These are phyloP conservation scores for Phycomyces nitens DNA, from an alignment of 192 early-diverging fungal genomes.

Conservation along the genomic window DNA sequence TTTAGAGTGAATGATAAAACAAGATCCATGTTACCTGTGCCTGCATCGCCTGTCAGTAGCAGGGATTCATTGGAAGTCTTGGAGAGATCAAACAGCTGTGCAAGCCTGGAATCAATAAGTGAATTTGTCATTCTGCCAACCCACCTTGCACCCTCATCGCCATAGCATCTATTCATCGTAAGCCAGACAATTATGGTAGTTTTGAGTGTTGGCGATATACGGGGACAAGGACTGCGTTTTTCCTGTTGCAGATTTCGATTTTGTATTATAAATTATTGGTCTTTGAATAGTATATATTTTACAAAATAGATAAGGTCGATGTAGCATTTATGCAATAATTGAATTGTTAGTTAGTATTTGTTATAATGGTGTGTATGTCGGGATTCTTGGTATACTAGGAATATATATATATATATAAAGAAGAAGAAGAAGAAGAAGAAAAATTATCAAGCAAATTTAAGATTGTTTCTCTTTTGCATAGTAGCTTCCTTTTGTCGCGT, in stretches of 20 bases:
- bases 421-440: not conserved
- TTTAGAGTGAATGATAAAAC: not conserved
- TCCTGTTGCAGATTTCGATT: not conserved
- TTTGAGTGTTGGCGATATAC: not conserved
- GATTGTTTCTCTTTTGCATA: not conserved
- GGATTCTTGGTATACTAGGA: not conserved
- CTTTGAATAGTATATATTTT: too few species aligned
- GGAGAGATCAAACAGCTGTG: slow-evolving; percentile 6
- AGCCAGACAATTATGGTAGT: not conserved
- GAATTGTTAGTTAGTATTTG: not conserved
- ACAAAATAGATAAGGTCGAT: too few species aligned
- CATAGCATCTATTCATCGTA: slow-evolving; percentile 12
- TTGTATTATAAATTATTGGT: too few species aligned
- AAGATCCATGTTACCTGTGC: not conserved
- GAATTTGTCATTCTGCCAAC: not conserved
- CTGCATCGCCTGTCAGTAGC: slow-evolving; percentile 12
- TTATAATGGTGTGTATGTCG: not conserved
- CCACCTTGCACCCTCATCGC: slow-evolving; percentile 24
- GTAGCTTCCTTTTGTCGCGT: not conserved
- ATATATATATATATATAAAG: not conserved
- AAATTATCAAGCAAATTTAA: not conserved
- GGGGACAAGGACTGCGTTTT: not conserved
- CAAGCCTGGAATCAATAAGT: slow-evolving; percentile 2
- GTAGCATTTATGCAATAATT: too few species aligned
- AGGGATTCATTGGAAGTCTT: not conserved